A percentile compares a stretch with the other conserved stretches of the same genome.
Conservation (phyloP, 169 alveolate genomes). For the Plasmodium reichenowi region DNA sequence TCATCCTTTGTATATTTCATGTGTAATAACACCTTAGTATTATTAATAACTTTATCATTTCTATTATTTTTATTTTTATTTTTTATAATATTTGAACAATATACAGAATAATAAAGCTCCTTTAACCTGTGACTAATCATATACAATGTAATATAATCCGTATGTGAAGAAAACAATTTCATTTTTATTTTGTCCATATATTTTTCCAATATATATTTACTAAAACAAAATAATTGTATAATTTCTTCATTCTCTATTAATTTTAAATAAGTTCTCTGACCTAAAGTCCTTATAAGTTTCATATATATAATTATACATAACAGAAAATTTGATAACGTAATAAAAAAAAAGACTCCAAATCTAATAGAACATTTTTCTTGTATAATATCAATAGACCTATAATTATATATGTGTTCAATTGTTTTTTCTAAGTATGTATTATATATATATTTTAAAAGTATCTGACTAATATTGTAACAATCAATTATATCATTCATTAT, state of each 20-base stretch:
- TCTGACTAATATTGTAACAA: slow-evolving; percentile 21
- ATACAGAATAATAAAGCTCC: not conserved
- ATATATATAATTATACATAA: slow-evolving; percentile 37
- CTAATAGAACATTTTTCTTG: slow-evolving; percentile 45
- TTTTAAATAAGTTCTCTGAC: not conserved
- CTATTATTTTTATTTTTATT: not conserved
- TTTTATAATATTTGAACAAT: not conserved
- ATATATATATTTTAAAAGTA: slow-evolving; percentile 30
- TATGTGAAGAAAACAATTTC: slow-evolving; percentile 25
- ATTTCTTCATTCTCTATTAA: slow-evolving; percentile 18
- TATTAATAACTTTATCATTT: not conserved
- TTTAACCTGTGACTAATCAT: slow-evolving; percentile 2
- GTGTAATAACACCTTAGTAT: not conserved
- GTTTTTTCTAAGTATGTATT: slow-evolving; percentile 58
- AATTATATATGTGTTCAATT: slow-evolving; percentile 4
- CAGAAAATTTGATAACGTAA: slow-evolving; percentile 33
- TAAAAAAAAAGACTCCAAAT: slow-evolving; percentile 40
- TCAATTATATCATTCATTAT: slow-evolving; percentile 53
- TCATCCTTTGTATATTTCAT: not conserved
- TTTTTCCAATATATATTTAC: slow-evolving; percentile 42
- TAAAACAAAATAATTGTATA: slow-evolving; percentile 7
- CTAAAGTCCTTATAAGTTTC: slow-evolving; percentile 20
- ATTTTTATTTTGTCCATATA: slow-evolving; percentile 47
- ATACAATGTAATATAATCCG: slow-evolving; percentile 16
- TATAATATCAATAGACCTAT: not conserved